Conservation (phyloP, 768 basidiomycete species). For the Phylloporus sp. region DNA sequence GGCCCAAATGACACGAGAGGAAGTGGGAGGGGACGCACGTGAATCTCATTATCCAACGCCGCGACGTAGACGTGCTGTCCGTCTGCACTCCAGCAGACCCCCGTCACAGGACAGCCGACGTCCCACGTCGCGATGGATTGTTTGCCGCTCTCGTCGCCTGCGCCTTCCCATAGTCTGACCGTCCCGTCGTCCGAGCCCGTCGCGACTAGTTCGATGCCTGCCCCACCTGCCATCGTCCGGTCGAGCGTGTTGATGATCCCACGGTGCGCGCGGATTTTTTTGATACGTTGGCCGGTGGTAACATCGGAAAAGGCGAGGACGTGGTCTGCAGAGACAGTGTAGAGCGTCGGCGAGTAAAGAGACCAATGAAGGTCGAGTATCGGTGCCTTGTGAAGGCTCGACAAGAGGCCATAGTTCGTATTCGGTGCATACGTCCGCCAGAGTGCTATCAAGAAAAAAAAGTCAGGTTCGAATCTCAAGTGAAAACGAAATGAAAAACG, state of each 20-base stretch:
- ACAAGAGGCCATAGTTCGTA: slow-evolving; percentile 85
- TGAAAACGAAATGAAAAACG: slow-evolving; percentile 29
- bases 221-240: slow-evolving; percentile 76
- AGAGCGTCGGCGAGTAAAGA: slow-evolving; percentile 62
- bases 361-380: slow-evolving; percentile 93
- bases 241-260: slow-evolving; percentile 90
- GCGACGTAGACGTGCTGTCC: slow-evolving; percentile 87
- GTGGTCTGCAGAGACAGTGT: slow-evolving; percentile 89
- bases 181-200: slow-evolving; percentile 92
- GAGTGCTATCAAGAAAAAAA: slow-evolving; percentile 45
- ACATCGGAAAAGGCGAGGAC: slow-evolving; percentile 72
- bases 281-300: slow-evolving; percentile 74
- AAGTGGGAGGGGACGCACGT: no score
- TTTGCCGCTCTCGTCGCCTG: slow-evolving; percentile 72
- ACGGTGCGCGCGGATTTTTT: slow-evolving; percentile 82
- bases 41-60: slow-evolving; percentile 93
- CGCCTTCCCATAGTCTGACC: slow-evolving; percentile 93
- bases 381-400: slow-evolving; percentile 81
- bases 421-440: slow-evolving; percentile 93
- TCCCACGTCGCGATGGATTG: slow-evolving; percentile 75
- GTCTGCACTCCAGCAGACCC: slow-evolving; percentile 89
- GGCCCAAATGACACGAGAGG: no score
- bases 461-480: no score
- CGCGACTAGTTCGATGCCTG: slow-evolving; percentile 78
- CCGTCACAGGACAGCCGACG: slow-evolving; percentile 84